Base-by-base conservation (phyloP, 495 filamentous ascomycete species). In the Schizothecium vesticola region DNA sequence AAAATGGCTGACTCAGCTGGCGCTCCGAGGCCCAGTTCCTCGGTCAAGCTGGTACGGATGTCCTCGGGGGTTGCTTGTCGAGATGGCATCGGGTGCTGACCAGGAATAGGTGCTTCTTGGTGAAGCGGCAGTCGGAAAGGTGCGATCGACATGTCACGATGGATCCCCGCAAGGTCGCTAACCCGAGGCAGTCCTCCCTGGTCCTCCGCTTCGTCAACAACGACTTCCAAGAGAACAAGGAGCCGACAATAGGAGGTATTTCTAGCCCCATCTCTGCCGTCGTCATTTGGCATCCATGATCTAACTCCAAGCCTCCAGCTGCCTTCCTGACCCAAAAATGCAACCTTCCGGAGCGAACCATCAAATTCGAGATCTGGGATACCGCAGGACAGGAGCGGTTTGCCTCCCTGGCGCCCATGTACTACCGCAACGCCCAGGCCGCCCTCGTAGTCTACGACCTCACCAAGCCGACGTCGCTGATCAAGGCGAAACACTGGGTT, bases 361-460 rank as follows among this genome's bases (percentile, higher is more conserved):
- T 99, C 84, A 99, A 99, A 81, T 99, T 99, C 73, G 95, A 99
- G 81, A 99, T 99, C 74, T 99, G 95, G 95, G 95, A 99, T 86
- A 99, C 95, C 5, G 95, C 96, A 33, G 95, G 95, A 74, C 95
- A 99, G 81, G 95, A 99, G 81, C 92, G 95, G 65, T 99, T 98
- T 78, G 95, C 95, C 67, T 95, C 91, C 26, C 88, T 98, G 55
- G 95, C 95, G 19, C 95, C 95, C 63, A 99, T 99, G 95, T 99
- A 99, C 86, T 99, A 99, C 84, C 94, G 95, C 81, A 99, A 99
- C 76, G 95, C 95, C 51, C 95, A 99, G 82, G 91, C 93, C 70
- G 95, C 95, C n/a, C 89, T 99, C 59, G 95, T 99, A 21, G 95
- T 97, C 74, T 99, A 99, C 86, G 95, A 99, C 79, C 88, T 99